phyloP scores from a whole-genome alignment of 2,329 filamentous ascomycete species.

The Pseudogymnoascus pannorum region DNA sequence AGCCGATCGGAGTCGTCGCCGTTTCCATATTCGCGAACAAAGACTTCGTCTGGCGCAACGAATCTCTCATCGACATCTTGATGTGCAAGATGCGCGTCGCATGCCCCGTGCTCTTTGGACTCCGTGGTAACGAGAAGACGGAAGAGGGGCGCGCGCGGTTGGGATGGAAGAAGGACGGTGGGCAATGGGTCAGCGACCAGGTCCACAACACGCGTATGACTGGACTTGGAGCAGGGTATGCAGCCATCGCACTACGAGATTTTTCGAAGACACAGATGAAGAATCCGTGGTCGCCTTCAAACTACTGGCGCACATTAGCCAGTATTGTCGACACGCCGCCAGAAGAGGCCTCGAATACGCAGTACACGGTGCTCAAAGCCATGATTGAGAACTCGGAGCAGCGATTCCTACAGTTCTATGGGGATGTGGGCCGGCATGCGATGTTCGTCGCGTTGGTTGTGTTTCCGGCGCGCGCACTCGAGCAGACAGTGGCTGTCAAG shows the following conservation, averaged over 20 bases:
- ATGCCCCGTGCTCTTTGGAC: slow-evolving; percentile 81
- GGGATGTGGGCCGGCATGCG: slow-evolving; percentile 64
- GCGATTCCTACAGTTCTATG: slow-evolving; percentile 75
- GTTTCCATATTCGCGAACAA: slow-evolving; percentile 67
- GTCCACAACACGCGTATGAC: slow-evolving; percentile 76
- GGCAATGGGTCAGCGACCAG: slow-evolving; percentile 58
- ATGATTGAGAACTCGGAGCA: slow-evolving; percentile 68
- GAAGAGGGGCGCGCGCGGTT: slow-evolving; percentile 58
- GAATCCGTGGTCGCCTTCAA: slow-evolving; percentile 68
- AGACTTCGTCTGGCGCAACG: slow-evolving; percentile 58
- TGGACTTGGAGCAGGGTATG: slow-evolving; percentile 76
- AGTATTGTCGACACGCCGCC: slow-evolving; percentile 69
- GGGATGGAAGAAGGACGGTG: slow-evolving; percentile 60
- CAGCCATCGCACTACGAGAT: slow-evolving; percentile 73
- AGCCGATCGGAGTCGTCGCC: slow-evolving; percentile 71
- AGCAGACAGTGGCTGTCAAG: slow-evolving; percentile 42
- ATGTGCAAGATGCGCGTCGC: slow-evolving; percentile 76
- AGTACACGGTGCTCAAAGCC: slow-evolving; percentile 61
- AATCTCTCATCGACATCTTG: slow-evolving; percentile 71
- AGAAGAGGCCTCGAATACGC: slow-evolving; percentile 61
- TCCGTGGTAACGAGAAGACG: slow-evolving; percentile 68
- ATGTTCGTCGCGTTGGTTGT: slow-evolving; percentile 66
- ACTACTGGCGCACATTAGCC: slow-evolving; percentile 78
- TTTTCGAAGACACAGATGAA: slow-evolving; percentile 59
- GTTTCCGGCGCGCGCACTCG: slow-evolving; percentile 51